Evolutionary conservation across 441 rosid genomes (phyloP), one percentile per base, ranked within the genome.

Genomic region (Cnidoscolus chayamansa): DNA sequence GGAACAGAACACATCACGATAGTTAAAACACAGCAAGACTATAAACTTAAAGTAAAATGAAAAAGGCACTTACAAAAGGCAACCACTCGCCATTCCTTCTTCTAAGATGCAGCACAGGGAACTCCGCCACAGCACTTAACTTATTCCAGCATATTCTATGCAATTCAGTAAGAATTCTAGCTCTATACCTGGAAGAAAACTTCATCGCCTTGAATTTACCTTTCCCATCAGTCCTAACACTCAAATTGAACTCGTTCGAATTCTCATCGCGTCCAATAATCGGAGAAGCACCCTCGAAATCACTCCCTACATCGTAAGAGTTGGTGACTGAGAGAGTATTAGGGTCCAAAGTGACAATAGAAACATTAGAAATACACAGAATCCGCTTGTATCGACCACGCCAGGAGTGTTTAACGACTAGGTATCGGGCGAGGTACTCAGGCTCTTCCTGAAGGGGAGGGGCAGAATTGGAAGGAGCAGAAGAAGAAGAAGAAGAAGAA

Each of bases 331-430:
- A 37, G 45, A 96, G 87, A 0, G 98, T 83, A 64, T 81, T 82
- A 0, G 99, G 98, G 67, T 96, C 99, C 17, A 96, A 85, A 17
- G 99, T 96, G 70, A 90, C 72, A 67, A 96, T 87, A 0, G 94
- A 84, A 3, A 57, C 86, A 68, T 67, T 76, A 0, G 96, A 88
- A 13, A 96, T 85, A 68, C 99, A 96, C 61, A 96, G 88, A 69
- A 96, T 87, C 78, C 98, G 87, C 80, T 90, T 96, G 80, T 96
- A 96, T 55, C 97, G 91, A 50, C 98, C 98, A 4, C 99, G 94
- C 98, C 99, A 96, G 0, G 98, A 96, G 82, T 96, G 99, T 48
- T 96, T 96, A 71, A 93, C 79, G 25, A 93, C 97, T 65, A 89
- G 19, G 83, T 90, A 93, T 63, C 99, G 90, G 59, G 97, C 90